Evolutionary conservation across 352 stramenopile species (phyloP).

Genomic region (Achlya hypogyna): DNA sequence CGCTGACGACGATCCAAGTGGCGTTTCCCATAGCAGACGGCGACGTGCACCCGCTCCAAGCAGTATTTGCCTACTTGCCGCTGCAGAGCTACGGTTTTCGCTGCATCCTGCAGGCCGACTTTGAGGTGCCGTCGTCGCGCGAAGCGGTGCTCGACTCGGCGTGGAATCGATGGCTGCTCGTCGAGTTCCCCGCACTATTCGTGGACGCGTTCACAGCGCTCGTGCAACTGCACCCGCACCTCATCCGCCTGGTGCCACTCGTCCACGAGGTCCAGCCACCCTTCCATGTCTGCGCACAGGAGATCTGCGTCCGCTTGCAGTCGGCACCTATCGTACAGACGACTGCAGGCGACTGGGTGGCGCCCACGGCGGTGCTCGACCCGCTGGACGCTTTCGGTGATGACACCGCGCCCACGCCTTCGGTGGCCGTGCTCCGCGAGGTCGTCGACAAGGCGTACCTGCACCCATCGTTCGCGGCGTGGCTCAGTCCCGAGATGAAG

Average conservation of each 20-base stretch:
- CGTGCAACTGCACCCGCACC: slow-evolving; percentile 9
- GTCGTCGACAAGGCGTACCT: neutral
- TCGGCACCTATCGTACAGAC: slow-evolving; percentile 2
- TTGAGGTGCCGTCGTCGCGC: slow-evolving; percentile 75
- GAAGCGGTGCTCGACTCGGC: slow-evolving; percentile 77
- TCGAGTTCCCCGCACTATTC: slow-evolving; percentile 52
- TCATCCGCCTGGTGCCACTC: slow-evolving; percentile 11
- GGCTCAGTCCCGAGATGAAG: slow-evolving; percentile 6
- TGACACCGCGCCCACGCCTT: neutral
- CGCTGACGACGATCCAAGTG: neutral
- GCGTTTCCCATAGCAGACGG: slow-evolving; percentile 4
- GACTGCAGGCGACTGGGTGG: neutral
- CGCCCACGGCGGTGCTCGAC: slow-evolving; percentile 1
- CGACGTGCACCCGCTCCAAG: slow-evolving; percentile 36
- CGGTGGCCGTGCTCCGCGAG: neutral
- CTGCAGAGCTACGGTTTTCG: slow-evolving; percentile 72
- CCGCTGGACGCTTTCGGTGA: neutral
- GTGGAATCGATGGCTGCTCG: slow-evolving; percentile 85
- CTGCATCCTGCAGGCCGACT: slow-evolving; percentile 82
- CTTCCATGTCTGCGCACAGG: slow-evolving; percentile 4
- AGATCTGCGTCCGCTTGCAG: slow-evolving; percentile 2
- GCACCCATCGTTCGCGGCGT: neutral
- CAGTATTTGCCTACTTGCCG: slow-evolving; percentile 78
- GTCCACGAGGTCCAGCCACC: slow-evolving; percentile 8
- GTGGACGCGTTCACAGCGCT: slow-evolving; percentile 12